These are phyloP conservation scores for Ceratobasidium sp. DNA, from an alignment of 1,284 basidiomycete species.

Conservation along the genomic window DNA sequence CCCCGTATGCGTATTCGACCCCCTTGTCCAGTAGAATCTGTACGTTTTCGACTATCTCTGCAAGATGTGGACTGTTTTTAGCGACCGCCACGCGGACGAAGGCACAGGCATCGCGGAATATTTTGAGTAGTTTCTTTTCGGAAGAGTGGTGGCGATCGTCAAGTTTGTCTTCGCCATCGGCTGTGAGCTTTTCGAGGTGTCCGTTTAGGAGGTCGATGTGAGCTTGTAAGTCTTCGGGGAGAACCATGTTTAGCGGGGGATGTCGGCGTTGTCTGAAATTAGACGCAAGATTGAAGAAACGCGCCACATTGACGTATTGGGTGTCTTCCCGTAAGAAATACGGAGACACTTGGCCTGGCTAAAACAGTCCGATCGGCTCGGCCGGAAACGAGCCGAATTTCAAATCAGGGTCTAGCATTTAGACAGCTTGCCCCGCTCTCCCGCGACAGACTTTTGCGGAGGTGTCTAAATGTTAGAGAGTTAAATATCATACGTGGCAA, in stretches of 20 bases:
- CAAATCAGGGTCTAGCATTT: no score
- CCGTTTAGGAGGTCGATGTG: background rate
- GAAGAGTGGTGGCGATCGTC: background rate
- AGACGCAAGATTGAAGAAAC: background rate
- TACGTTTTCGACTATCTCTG: conserved; percentile 13
- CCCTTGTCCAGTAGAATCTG: background rate
- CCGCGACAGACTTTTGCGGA: background rate
- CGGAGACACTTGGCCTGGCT: no score
- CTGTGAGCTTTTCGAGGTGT: background rate
- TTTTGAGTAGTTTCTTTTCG: conserved; percentile 2
- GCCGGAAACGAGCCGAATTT: no score
- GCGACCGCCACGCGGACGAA: background rate
- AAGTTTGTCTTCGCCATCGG: background rate
- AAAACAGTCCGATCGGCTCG: no score
- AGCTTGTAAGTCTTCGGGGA: background rate
- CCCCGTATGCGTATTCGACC: conserved; percentile 10
- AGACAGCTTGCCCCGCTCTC: background rate
- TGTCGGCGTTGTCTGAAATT: background rate
- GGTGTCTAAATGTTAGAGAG: no score
- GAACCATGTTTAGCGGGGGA: background rate
- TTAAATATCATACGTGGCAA: no score
- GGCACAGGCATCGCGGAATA: conserved; percentile 20
- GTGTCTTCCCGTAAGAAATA: no score
- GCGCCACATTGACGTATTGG: background rate
- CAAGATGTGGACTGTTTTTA: background rate